Percentiles rank a stretch among this genome's conserved stretches.
phyloP scores from a whole-genome alignment of 805 yeast species.

The Monosporozyma siamensis region DNA sequence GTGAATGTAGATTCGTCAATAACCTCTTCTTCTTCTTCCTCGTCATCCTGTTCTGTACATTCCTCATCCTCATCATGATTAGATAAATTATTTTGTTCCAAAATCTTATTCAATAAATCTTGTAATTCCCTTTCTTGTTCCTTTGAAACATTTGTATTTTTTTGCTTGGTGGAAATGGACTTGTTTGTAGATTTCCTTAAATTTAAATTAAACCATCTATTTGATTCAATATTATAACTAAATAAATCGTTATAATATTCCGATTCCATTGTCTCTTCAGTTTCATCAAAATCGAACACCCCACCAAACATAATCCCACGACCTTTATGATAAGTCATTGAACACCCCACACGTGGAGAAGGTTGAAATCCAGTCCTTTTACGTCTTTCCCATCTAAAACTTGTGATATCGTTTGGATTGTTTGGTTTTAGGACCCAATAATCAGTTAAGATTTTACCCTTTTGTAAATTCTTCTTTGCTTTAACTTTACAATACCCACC shows the following conservation, averaged over 20 bases:
- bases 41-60: constrained; percentile 30
- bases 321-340: constrained; percentile 72
- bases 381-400: constrained; percentile 79
- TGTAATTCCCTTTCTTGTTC: constrained; percentile 73
- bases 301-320: constrained; percentile 94
- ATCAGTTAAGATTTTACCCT: constrained; percentile 83
- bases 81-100: constrained; percentile 61
- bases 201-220: constrained; percentile 72
- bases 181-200: constrained; percentile 25
- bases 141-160: constrained; percentile 33
- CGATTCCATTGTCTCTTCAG: constrained; percentile 84
- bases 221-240: constrained; percentile 75
- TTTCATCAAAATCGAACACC: constrained; percentile 89
- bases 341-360: constrained; percentile 88
- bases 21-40: constrained; percentile 22
- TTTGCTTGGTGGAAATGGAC: constrained; percentile 39
- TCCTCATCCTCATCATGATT: constrained; percentile 42
- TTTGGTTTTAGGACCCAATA: constrained; percentile 85
- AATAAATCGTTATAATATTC: constrained; percentile 71
- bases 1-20: constrained; percentile 24
- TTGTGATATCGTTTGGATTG: constrained; percentile 47
- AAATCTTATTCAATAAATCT: constrained; percentile 62
- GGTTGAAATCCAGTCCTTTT: constrained; percentile 87
- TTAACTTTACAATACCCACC: constrained; percentile 81
- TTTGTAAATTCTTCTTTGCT: constrained; percentile 77